Percentiles rank a stretch among this genome's conserved stretches.
phyloP scores from a whole-genome alignment of 1,284 basidiomycete species.

The Malassezia yamatoensis region DNA sequence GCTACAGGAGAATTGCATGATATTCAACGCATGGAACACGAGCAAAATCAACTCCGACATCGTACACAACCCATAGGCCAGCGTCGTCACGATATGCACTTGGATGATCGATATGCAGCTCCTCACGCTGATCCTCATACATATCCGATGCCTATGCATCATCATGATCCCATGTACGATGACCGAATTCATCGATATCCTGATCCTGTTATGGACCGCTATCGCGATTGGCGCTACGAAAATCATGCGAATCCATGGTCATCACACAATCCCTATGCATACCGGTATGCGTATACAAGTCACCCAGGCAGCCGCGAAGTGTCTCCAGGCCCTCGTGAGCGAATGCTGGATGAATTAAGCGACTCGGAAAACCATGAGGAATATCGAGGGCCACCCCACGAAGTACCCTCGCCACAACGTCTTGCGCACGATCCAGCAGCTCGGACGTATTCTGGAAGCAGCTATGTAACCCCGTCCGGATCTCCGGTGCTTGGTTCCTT shows the following conservation, averaged over 20 bases:
- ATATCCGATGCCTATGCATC: background rate
- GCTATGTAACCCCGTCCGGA: slow-evolving; percentile 41
- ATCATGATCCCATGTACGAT: background rate
- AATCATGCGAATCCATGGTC: slow-evolving; percentile 2
- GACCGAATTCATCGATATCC: slow-evolving; percentile 4
- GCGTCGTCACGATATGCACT: slow-evolving; percentile 16
- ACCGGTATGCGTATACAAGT: slow-evolving; percentile 7
- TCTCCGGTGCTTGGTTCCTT: slow-evolving; percentile 44
- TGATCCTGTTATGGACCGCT: background rate
- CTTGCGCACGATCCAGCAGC: background rate
- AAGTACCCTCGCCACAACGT: background rate
- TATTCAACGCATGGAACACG: slow-evolving; percentile 35
- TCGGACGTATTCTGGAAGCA: slow-evolving; percentile 4
- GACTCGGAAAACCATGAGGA: slow-evolving; percentile 37
- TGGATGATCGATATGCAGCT: slow-evolving; percentile 21
- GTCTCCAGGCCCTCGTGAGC: slow-evolving; percentile 7
- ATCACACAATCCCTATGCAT: slow-evolving; percentile 33
- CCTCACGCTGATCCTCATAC: background rate
- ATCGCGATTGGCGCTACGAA: slow-evolving; percentile 17
- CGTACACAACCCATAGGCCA: slow-evolving; percentile 12
- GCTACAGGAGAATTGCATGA: slow-evolving; percentile 43
- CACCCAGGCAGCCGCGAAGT: slow-evolving; percentile 15
- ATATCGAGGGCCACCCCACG: slow-evolving; percentile 12
- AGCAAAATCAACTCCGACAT: slow-evolving; percentile 3
- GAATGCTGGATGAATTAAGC: slow-evolving; percentile 22